Base-by-base conservation (phyloP, 2,329 filamentous ascomycete genomes). In the Penicillium sp. region DNA sequence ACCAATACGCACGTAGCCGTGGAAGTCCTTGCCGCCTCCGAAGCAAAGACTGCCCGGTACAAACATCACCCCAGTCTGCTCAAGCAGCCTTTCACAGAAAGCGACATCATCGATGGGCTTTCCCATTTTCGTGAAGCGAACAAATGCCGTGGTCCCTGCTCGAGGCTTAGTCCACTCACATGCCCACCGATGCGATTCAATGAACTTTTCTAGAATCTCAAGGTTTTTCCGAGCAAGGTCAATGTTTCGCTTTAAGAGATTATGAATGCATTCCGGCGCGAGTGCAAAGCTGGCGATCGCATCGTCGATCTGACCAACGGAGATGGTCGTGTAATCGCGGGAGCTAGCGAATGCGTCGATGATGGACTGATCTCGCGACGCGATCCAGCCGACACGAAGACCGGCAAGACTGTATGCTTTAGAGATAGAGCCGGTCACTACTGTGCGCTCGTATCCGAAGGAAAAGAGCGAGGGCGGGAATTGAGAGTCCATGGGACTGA, bases 351-450 rank as follows among this genome's bases (percentile, higher is more conserved):
- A 72, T 10, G 72, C 68, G 34, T 80, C 74, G 36, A 90, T 73
- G 39, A 93, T 71, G 0, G 67, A 65, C 4, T 59, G 56, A 59
- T 79, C 76, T 16, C 77, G 77, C 10, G 80, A 82, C 3, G 84
- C 85, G 41, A 90, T 73, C 88, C 88, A 95, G 20, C 88, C 88
- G 1, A 89, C 65, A 1, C 87, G 79, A 44, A 93, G 80, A 2
- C 88, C 87, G 1, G 87, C 85, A 3, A 95, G 68, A 2, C 84
- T 79, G 64, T 87, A 95, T 0, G 85, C 84, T 65, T 94, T 94
- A 16, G 84, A 90, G 70, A 93, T 78, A 12, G 84, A 89, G 10
- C 87, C 82, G 0, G 85, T 92, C 9, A 79, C 77, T 20, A 94
- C 71, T 14, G 77, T 75, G 39, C 80, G 82, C 2, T 75, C 66